Evolutionary conservation across 2,329 filamentous ascomycete genomes (phyloP).

Genomic region (Pseudocercospora fijiensis): DNA sequence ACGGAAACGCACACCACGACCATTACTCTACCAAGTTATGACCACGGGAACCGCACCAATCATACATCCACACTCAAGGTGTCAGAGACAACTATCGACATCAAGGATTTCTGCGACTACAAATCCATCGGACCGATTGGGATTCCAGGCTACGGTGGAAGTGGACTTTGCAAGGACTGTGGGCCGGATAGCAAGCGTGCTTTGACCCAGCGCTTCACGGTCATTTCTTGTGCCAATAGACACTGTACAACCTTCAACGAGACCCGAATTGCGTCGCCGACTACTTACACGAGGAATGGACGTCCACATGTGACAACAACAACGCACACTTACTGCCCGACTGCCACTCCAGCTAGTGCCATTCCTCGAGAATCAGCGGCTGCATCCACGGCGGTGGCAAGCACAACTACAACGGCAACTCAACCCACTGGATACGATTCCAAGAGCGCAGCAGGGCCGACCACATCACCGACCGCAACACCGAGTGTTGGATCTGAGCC

Average conservation of each 20-base stretch:
- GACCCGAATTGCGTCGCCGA: conserved; percentile 3
- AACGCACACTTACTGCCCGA: conserved; percentile 5
- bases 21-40: neutral
- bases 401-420: neutral
- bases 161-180: conserved; percentile 9
- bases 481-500: neutral
- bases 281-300: neutral
- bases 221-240: neutral
- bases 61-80: neutral
- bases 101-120: conserved; percentile 8
- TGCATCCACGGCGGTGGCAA: neutral
- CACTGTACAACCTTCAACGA: conserved; percentile 7
- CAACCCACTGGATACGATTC: neutral
- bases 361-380: neutral
- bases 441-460: neutral
- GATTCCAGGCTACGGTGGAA: conserved; percentile 1
- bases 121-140: conserved; percentile 4
- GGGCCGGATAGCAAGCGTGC: neutral
- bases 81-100: conserved; percentile 4
- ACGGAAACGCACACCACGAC: conserved; percentile 3
- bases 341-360: neutral
- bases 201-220: conserved; percentile 2
- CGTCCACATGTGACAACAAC: neutral
- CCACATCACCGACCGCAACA: neutral
- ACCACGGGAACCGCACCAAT: neutral